Evolutionary conservation across 495 filamentous ascomycete species (phyloP).

Genomic region (Halenospora varia): DNA sequence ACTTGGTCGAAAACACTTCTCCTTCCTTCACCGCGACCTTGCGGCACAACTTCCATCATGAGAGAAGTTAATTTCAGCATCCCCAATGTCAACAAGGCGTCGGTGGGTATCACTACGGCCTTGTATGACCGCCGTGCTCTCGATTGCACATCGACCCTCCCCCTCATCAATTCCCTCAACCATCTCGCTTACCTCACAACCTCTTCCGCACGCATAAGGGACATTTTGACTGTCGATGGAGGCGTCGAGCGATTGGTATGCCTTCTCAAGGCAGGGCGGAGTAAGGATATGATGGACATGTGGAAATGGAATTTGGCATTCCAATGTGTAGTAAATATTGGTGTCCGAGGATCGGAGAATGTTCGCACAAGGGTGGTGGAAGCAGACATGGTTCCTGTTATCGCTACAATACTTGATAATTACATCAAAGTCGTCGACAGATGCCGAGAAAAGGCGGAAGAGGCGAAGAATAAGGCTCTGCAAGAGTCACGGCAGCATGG

Average conservation of each 20-base stretch:
- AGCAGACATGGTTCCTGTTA: conserved; percentile 98
- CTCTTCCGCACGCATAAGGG: conserved; percentile 94
- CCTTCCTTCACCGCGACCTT: conserved; percentile 15
- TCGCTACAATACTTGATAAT: conserved; percentile 98
- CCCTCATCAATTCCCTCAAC: conserved; percentile 96
- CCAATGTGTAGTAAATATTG: conserved; percentile 98
- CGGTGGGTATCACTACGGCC: conserved; percentile 97
- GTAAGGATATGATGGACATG: conserved; percentile 98
- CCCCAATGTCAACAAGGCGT: conserved; percentile 99
- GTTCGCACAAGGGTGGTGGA: conserved; percentile 95
- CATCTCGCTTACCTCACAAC: conserved; percentile 97
- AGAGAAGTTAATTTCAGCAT: conserved; percentile 99
- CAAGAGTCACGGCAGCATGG: conserved; percentile 24
- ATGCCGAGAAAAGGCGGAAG: conserved; percentile 77
- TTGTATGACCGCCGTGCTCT: conserved; percentile 95
- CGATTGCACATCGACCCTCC: conserved; percentile 95
- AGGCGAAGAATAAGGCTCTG: conserved; percentile 45
- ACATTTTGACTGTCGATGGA: conserved; percentile 97
- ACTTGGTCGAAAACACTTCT: conserved; percentile 5
- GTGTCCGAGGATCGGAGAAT: conserved; percentile 88
- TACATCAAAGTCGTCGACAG: conserved; percentile 96
- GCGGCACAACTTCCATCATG: conserved; percentile 54
- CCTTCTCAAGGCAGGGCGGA: conserved; percentile 94
- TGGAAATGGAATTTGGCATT: conserved; percentile 99
- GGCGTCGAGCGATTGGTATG: conserved; percentile 93